phyloP scores from a whole-genome alignment of 441 rosid genomes.

The Eruca vesicaria region DNA sequence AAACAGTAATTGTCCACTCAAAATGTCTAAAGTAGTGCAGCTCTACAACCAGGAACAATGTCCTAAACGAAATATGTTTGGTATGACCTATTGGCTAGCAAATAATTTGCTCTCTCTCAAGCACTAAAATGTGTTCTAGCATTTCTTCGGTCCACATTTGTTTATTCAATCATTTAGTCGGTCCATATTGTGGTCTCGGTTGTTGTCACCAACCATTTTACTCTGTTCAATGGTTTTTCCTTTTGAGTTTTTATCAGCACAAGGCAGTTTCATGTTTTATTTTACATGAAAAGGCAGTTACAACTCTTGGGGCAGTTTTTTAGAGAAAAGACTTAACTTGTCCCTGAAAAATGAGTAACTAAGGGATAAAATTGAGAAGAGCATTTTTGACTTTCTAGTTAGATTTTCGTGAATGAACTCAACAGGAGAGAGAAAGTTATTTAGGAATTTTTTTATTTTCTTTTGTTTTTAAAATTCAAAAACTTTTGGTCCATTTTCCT shows the following conservation, averaged over 20 bases:
- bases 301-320: too few species aligned
- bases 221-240: neutral
- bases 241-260: neutral
- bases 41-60: neutral
- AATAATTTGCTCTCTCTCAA: neutral
- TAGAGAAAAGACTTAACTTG: too few species aligned
- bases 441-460: too few species aligned
- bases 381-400: too few species aligned
- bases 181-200: conserved; percentile 9
- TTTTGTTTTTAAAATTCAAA: too few species aligned
- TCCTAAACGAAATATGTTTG: neutral
- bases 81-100: neutral
- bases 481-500: too few species aligned
- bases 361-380: too few species aligned
- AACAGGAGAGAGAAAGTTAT: too few species aligned
- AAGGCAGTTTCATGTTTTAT: too few species aligned
- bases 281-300: too few species aligned
- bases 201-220: conserved; percentile 28
- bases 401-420: too few species aligned
- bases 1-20: neutral
- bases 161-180: neutral
- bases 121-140: neutral
- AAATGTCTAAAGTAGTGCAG: neutral
- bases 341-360: too few species aligned
- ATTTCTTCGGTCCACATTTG: neutral